Evolutionary conservation across 176 grass and related monocot species (phyloP), one percentile per base, ranked within the genome.

Genomic region (Musa itinerans): DNA sequence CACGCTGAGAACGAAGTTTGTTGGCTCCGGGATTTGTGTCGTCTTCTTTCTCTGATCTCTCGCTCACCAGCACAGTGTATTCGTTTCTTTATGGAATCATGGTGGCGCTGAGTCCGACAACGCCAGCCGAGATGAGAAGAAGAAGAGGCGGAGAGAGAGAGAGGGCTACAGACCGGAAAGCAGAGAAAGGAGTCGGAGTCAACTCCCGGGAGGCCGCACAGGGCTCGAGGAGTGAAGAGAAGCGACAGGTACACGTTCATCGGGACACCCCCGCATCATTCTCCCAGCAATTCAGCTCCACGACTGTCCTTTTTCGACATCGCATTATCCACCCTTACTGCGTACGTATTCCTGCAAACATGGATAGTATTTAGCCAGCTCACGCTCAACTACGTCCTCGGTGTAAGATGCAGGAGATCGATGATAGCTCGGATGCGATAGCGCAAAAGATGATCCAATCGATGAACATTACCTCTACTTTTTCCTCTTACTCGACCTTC

Each of bases 241-340:
- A 69, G 66, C 13, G 66, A 69, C 11, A 16, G 66, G 8, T 34
- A 70, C 68, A 70, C 68, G 68, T 50, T 70, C 68, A 49, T 70
- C 16, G 68, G 68, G 68, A 70, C 43, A 49, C 26, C 68, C 68
- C 68, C 34, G 29, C 43, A 19, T 70, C 29, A 49, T 49, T 70
- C 68, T 65, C 63, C 63, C 63, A 26, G 63, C 63, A 65, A 50
- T 50, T 50, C 43, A 70, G 25, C 65, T 34, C 65, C 65, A 68
- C 7, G 26, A 12, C 27, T 12, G 29, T 50, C 68, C 68, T 50
- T 21, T 70, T 70, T 70, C 20, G 11, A 1, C 66, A n/a, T 70
- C 27, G 2, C 14, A 22, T 20, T 1, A 3, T 19, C 66, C 13
- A 8, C 6, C 66, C 29, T 1, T 6, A 5, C 27, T 43, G 34